phyloP scores from a whole-genome alignment of 192 early-diverging fungal genomes.

The Coemansia sp. region DNA sequence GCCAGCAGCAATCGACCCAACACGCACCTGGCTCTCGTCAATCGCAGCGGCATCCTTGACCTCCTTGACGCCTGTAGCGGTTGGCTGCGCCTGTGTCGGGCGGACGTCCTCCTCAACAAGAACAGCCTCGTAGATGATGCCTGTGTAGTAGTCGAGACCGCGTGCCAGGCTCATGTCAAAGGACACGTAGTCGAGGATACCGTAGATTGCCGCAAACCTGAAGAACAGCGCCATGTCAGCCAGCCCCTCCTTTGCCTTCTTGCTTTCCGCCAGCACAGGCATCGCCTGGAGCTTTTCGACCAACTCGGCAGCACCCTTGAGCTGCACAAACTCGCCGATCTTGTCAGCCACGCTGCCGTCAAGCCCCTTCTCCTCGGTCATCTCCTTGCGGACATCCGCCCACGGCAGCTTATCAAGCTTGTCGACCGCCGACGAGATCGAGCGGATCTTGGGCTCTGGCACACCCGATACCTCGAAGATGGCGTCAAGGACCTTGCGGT shows the following conservation, averaged over 20 bases:
- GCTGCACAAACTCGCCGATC: slow-evolving; percentile 90
- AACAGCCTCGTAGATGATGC: slow-evolving; percentile 97
- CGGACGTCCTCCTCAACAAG: slow-evolving; percentile 47
- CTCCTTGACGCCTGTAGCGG: slow-evolving; percentile 11
- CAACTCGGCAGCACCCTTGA: slow-evolving; percentile 76
- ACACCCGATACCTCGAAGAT: slow-evolving; percentile 97
- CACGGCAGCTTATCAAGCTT: slow-evolving; percentile 98
- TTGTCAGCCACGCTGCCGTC: slow-evolving; percentile 75
- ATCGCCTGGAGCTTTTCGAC: slow-evolving; percentile 70
- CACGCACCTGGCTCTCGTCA: slow-evolving; percentile 78
- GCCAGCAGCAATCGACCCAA: slow-evolving; percentile 95
- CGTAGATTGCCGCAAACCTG: slow-evolving; percentile 79
- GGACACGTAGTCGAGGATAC: slow-evolving; percentile 65
- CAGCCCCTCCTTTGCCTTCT: slow-evolving; percentile 74
- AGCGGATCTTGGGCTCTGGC: slow-evolving; percentile 78
- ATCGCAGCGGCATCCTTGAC: slow-evolving; percentile 22
- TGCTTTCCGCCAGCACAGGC: slow-evolving; percentile 63
- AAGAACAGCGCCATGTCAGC: slow-evolving; percentile 86
- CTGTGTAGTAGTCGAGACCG: slow-evolving; percentile 98
- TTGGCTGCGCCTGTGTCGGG: slow-evolving; percentile 26
- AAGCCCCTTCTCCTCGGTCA: slow-evolving; percentile 92
- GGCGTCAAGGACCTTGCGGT: slow-evolving; percentile 96
- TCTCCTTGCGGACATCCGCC: slow-evolving; percentile 91
- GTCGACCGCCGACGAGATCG: slow-evolving; percentile 96
- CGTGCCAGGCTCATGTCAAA: slow-evolving; percentile 97